Percentiles rank a stretch among this genome's conserved stretches.
Conservation (phyloP, 2,329 filamentous ascomycete species). For the Aspergillus niger region DNA sequence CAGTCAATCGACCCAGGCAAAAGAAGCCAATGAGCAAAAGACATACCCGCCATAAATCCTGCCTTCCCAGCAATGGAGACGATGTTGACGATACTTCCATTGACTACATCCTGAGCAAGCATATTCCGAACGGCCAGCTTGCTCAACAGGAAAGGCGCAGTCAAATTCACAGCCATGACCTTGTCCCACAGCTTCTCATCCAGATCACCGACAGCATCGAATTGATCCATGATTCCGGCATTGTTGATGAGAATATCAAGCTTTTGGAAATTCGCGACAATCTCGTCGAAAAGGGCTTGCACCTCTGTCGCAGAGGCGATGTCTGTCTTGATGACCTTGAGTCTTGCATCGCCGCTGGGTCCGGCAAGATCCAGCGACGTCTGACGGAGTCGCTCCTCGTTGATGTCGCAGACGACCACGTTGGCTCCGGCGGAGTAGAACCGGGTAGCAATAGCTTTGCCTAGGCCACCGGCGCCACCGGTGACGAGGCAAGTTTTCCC, state of each 20-base stretch:
- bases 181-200: conserved; percentile 54
- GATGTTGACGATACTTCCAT: conserved; percentile 57
- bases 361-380: conserved; percentile 27
- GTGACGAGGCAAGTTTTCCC: conserved; percentile 37
- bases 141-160: conserved; percentile 56
- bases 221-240: conserved; percentile 60
- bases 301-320: conserved; percentile 41
- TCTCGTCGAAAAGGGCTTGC: conserved; percentile 40
- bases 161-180: conserved; percentile 60
- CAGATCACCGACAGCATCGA: conserved; percentile 55
- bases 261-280: conserved; percentile 41
- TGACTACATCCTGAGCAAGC: conserved; percentile 35
- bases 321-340: conserved; percentile 38
- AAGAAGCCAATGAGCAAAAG: background rate
- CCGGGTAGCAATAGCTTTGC: conserved; percentile 39
- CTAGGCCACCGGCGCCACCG: conserved; percentile 41
- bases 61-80: conserved; percentile 50
- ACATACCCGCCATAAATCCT: conserved; percentile 46
- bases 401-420: conserved; percentile 43
- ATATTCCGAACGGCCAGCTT: conserved; percentile 55
- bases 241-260: conserved; percentile 63
- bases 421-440: conserved; percentile 41
- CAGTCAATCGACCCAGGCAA: background rate
- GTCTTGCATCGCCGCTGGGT: conserved; percentile 12
- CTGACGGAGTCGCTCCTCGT: conserved; percentile 29